Evolutionary conservation across 257 asterid genomes (phyloP), one percentile per base, ranked within the genome.

Genomic region (Paraleonurus japonicus): DNA sequence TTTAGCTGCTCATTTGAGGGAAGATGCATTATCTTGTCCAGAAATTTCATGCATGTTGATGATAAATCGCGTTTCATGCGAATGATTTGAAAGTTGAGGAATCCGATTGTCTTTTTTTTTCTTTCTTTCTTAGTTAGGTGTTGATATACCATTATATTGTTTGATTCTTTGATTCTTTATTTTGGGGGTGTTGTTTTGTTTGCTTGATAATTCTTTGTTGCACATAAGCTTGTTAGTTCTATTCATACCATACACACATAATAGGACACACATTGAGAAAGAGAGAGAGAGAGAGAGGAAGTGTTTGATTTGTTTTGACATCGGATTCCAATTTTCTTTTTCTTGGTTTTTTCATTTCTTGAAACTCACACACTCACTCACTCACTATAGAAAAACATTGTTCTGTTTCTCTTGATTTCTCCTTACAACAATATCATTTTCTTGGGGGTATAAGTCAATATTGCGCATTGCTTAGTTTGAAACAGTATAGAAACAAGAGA

Each of bases 271-370:
- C n/a, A n/a, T n/a, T n/a, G n/a, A n/a, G n/a, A 73, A 67, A 63
- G 64, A 72, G 59, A 78, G 33, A 17, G 53, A 53, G 45, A 47
- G 0, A 37, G 45, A 59, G 57, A 53, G 33, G 41, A 55, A 19
- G 26, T 67, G 19, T 68, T 76, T 69, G 30, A 47, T 82, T 81
- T 79, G 78, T 86, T 87, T 86, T 75, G 87, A 78, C 97, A 89
- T 93, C 95, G 98, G 96, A 90, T 93, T 90, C 97, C 95, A 70
- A 27, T 78, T 84, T 16, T 79, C 78, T 23, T 76, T 76, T 76
- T 48, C 54, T 79, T 68, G 72, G 30, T 76, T 67, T 72, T 83
- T 74, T 59, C 75, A 30, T 73, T 84, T 54, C 74, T 76, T 84
- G 85, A 74, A 75, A 78, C 80, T 70, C 85, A 74, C 43, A 35